Conservation (phyloP, 805 yeast species). For the Torulaspora delbrueckii region DNA sequence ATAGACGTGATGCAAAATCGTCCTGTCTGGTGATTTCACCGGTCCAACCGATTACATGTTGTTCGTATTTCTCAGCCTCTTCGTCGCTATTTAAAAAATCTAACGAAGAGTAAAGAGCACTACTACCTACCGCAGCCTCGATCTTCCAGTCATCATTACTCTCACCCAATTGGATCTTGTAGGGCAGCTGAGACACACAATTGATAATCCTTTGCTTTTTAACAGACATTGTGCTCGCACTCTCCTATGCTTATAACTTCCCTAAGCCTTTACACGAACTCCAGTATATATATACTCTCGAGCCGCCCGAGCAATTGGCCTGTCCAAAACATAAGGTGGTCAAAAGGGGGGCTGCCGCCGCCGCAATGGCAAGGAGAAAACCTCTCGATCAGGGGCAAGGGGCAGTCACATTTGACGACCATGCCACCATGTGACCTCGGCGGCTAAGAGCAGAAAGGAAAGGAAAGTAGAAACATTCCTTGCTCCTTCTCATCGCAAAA, state of each 20-base stretch:
- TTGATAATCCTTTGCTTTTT: conserved; percentile 33
- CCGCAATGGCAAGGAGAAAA: background rate
- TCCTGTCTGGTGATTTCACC: conserved; percentile 58
- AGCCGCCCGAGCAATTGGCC: background rate
- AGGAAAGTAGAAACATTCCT: too few relatives aligned
- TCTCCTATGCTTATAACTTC: background rate
- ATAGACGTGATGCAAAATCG: conserved; percentile 9
- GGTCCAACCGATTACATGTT: conserved; percentile 89
- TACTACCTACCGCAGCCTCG: conserved; percentile 68
- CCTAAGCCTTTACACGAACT: background rate
- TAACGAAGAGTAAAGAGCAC: conserved; percentile 76
- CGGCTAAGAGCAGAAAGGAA: background rate
- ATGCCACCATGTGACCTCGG: background rate
- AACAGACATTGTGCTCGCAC: background rate
- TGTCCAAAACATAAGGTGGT: background rate
- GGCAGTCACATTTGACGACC: background rate
- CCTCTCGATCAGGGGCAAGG: background rate
- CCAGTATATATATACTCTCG: background rate
- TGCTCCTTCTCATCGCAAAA: too few relatives aligned
- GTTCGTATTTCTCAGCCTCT: conserved; percentile 75
- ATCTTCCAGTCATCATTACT: conserved; percentile 47
- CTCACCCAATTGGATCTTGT: conserved; percentile 32
- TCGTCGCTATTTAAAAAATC: conserved; percentile 44
- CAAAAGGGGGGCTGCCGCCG: background rate
- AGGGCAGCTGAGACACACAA: conserved; percentile 37